Percentiles rank a stretch among this genome's conserved stretches.
These are phyloP conservation scores for Mycena belliarum DNA, from an alignment of 768 basidiomycete genomes.

Conservation along the genomic window DNA sequence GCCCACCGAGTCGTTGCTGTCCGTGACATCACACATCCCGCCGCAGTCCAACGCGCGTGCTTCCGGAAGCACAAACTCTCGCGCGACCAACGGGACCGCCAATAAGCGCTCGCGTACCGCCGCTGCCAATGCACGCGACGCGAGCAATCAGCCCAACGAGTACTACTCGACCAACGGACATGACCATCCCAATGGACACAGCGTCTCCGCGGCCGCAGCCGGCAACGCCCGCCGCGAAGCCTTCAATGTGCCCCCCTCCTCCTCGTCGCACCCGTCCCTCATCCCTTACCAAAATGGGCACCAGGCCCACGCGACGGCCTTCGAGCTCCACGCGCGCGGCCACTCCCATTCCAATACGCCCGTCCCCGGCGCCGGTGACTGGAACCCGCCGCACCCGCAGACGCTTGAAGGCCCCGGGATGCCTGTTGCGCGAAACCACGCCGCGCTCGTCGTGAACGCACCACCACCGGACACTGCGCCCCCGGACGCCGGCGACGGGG, in stretches of 20 bases:
- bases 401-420: conserved; percentile 79
- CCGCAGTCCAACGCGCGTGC: conserved; percentile 30
- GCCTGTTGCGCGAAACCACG: conserved; percentile 57
- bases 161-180: conserved; percentile 29
- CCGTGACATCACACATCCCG: conserved; percentile 66
- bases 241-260: conserved; percentile 51
- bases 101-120: conserved; percentile 49
- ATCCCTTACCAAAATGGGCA: conserved; percentile 43
- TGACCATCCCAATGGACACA: conserved; percentile 29
- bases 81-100: conserved; percentile 26
- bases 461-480: conserved; percentile 8
- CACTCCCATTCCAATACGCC: conserved; percentile 35
- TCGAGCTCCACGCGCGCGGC: conserved; percentile 40
- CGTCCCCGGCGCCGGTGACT: conserved; percentile 36
- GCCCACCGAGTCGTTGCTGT: conserved; percentile 73
- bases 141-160: conserved; percentile 41
- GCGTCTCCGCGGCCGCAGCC: conserved; percentile 10
- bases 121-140: conserved; percentile 41
- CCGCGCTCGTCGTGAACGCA: neutral
- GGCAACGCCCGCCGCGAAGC: conserved; percentile 37
- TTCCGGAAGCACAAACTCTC: conserved; percentile 24
- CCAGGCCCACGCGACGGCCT: conserved; percentile 38
- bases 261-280: conserved; percentile 56
- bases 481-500: conserved; percentile 42
- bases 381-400: conserved; percentile 51